A percentile compares a stretch with the other conserved stretches of the same genome.
These are phyloP conservation scores for Trifolium dubium DNA, from an alignment of 306 rosid species.

Conservation along the genomic window DNA sequence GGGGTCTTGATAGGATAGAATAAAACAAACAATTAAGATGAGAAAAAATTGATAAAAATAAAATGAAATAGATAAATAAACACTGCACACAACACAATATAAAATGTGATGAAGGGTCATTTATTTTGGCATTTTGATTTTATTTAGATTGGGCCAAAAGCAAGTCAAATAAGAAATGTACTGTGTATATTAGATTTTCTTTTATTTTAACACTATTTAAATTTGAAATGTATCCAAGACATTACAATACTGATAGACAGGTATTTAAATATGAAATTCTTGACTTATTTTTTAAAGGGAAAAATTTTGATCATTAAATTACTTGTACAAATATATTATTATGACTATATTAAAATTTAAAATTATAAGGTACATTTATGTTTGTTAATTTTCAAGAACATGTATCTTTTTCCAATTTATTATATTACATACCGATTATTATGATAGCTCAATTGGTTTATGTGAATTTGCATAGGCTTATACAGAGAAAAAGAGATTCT, in stretches of 20 bases:
- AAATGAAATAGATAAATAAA: too few relatives aligned
- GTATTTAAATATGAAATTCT: too few relatives aligned
- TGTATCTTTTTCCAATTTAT: constrained; percentile 6
- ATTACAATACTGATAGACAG: too few relatives aligned
- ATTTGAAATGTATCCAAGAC: too few relatives aligned
- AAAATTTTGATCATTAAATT: too few relatives aligned
- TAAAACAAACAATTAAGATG: neutral
- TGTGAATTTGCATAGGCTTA: constrained; percentile 8
- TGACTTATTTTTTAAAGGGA: too few relatives aligned
- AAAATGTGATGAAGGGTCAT: neutral
- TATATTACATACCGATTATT: neutral
- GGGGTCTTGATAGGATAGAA: neutral
- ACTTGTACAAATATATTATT: too few relatives aligned
- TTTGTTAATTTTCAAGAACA: neutral
- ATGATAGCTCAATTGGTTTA: constrained; percentile 17
- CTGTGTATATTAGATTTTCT: neutral
- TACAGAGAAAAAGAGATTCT: neutral
- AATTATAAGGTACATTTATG: neutral
- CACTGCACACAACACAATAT: neutral
- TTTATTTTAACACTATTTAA: too few relatives aligned
- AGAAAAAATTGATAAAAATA: neutral
- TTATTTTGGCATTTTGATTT: too few relatives aligned
- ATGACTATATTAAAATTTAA: too few relatives aligned
- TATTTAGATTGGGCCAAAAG: neutral
- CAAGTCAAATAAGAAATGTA: neutral